Conservation (phyloP, 2,329 filamentous ascomycete genomes). For the Ascochyta viciae-villosae region DNA sequence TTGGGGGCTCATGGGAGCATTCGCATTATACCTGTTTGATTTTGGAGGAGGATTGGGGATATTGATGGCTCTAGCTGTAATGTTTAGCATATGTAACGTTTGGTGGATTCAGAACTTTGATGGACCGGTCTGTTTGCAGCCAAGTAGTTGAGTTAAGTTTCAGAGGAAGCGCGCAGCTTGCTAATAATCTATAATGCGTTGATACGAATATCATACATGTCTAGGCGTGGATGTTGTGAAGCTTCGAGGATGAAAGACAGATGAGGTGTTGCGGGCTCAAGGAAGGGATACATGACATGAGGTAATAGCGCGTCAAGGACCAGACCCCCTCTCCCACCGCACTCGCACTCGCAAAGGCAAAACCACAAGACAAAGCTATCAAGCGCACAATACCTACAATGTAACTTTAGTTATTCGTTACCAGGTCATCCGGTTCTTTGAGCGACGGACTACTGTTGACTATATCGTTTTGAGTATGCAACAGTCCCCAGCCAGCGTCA, state of each 20-base stretch:
- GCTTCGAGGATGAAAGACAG: background rate
- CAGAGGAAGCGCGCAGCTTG: background rate
- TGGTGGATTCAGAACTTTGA: background rate
- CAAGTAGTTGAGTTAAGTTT: background rate
- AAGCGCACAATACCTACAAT: background rate
- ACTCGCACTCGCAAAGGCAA: background rate
- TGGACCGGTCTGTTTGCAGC: background rate
- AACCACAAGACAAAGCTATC: background rate
- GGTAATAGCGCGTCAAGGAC: background rate
- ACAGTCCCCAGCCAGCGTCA: too few relatives aligned
- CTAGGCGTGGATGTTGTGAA: too few relatives aligned
- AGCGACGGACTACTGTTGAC: too few relatives aligned
- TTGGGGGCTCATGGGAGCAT: slow-evolving; percentile 21
- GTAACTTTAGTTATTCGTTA: background rate
- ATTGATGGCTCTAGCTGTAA: slow-evolving; percentile 28
- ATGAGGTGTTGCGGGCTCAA: background rate
- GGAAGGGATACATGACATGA: background rate
- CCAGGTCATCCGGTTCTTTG: background rate
- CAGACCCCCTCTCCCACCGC: background rate
- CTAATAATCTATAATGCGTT: slow-evolving; percentile 17
- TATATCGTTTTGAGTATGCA: too few relatives aligned
- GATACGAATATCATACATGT: background rate
- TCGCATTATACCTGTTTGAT: slow-evolving; percentile 19
- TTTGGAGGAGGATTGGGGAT: slow-evolving; percentile 12
- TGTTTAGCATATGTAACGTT: slow-evolving; percentile 21